Evolutionary conservation across 805 yeast species (phyloP).

Genomic region (Saccharomycopsis sp.): DNA sequence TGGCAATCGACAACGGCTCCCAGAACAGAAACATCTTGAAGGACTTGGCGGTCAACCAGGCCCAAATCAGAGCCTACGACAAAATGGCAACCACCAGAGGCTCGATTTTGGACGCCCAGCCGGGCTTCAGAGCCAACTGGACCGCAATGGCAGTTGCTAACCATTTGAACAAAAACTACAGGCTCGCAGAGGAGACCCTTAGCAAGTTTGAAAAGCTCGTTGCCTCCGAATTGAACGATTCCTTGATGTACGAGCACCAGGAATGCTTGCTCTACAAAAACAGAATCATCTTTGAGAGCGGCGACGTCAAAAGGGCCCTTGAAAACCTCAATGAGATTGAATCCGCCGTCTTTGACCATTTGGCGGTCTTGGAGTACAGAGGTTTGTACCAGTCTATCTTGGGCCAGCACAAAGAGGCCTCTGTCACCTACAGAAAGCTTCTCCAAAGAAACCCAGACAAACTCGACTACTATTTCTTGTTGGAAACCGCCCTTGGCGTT

Average conservation of each 20-base stretch:
- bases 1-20: slow-evolving; percentile 71
- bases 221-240: slow-evolving; percentile 56
- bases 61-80: slow-evolving; percentile 71
- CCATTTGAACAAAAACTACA: slow-evolving; percentile 61
- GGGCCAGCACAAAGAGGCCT: slow-evolving; percentile 56
- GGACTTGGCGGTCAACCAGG: slow-evolving; percentile 73
- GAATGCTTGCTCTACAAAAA: slow-evolving; percentile 75
- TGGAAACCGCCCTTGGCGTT: slow-evolving; percentile 62
- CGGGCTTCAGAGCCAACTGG: slow-evolving; percentile 89
- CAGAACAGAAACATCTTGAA: slow-evolving; percentile 72
- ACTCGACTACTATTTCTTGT: slow-evolving; percentile 50
- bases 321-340: slow-evolving; percentile 49
- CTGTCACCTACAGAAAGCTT: slow-evolving; percentile 57
- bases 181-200: slow-evolving; percentile 65
- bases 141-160: slow-evolving; percentile 82
- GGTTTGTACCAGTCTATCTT: slow-evolving; percentile 58
- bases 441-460: slow-evolving; percentile 85
- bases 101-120: slow-evolving; percentile 58
- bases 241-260: slow-evolving; percentile 69
- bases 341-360: slow-evolving; percentile 48
- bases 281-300: slow-evolving; percentile 53
- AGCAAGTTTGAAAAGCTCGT: slow-evolving; percentile 70
- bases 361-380: slow-evolving; percentile 55
- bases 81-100: slow-evolving; percentile 58
- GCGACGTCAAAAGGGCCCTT: slow-evolving; percentile 60